These are phyloP conservation scores for Creolimax fragrantissima DNA, from an alignment of 78 protist species.

Conservation along the genomic window DNA sequence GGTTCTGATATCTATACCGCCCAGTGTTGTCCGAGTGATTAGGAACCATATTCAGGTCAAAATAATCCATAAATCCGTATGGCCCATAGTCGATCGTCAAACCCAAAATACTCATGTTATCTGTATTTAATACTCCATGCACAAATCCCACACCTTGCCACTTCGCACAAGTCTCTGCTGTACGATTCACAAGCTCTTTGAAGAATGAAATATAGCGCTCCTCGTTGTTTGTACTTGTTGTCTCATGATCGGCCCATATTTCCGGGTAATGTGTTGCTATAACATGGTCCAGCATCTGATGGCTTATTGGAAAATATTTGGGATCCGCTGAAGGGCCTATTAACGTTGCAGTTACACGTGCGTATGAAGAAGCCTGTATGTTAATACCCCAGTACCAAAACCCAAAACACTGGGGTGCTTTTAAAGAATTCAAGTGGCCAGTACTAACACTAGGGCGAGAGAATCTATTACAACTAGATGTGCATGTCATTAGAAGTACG, in stretches of 20 bases:
- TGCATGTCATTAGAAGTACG: too few relatives aligned
- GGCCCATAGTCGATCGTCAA: constrained; percentile 81
- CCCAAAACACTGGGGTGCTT: too few relatives aligned
- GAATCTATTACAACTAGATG: too few relatives aligned
- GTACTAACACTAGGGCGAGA: too few relatives aligned
- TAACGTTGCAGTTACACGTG: not conserved
- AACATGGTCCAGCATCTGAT: constrained; percentile 10
- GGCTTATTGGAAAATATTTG: not conserved
- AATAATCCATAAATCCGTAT: constrained; percentile 46
- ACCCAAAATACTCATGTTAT: constrained; percentile 59
- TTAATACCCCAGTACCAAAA: too few relatives aligned
- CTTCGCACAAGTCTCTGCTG: constrained; percentile 54
- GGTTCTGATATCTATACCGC: constrained; percentile 27
- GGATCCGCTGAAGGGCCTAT: not conserved
- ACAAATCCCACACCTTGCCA: constrained; percentile 61
- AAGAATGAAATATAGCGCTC: not conserved
- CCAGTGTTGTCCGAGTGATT: constrained; percentile 35
- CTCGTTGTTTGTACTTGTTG: not conserved
- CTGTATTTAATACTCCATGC: constrained; percentile 79
- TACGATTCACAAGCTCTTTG: constrained; percentile 13
- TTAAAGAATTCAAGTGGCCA: too few relatives aligned
- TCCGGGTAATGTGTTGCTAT: not conserved
- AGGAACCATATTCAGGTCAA: not conserved
- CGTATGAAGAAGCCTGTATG: too few relatives aligned
- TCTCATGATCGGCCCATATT: not conserved